A percentile compares a stretch with the other conserved stretches of the same genome.
These are phyloP conservation scores for Penicillium sp. DNA, from an alignment of 2,329 filamentous ascomycete genomes.

Conservation along the genomic window DNA sequence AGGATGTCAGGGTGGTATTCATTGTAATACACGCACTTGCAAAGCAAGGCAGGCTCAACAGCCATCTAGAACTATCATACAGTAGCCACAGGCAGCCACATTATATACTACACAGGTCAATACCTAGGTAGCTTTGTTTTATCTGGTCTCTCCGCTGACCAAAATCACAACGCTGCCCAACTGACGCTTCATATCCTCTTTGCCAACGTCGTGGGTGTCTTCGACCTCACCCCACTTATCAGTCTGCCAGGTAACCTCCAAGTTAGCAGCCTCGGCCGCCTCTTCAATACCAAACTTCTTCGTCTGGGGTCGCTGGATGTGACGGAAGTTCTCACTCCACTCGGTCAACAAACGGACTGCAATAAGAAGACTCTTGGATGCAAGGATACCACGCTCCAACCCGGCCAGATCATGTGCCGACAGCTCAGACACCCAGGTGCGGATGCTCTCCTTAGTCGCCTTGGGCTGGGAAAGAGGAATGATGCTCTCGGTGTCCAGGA, in stretches of 20 bases:
- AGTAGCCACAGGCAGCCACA: constrained; percentile 1
- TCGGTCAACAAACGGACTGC: constrained; percentile 77
- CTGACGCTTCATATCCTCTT: constrained; percentile 84
- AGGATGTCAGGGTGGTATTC: not conserved
- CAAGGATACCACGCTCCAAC: constrained; percentile 78
- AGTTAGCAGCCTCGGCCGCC: constrained; percentile 72
- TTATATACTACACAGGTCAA: not conserved
- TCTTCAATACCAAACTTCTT: constrained; percentile 75
- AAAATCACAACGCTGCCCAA: constrained; percentile 83
- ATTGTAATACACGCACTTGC: constrained; percentile 7
- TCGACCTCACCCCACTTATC: constrained; percentile 94
- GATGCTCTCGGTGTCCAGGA: constrained; percentile 78
- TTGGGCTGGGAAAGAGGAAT: constrained; percentile 72
- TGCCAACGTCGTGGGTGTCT: constrained; percentile 95
- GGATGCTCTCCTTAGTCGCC: constrained; percentile 74
- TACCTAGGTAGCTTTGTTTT: constrained; percentile 3
- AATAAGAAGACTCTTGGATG: constrained; percentile 81
- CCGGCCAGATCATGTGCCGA: constrained; percentile 81
- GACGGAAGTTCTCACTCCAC: constrained; percentile 76
- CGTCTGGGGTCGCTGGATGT: constrained; percentile 44
- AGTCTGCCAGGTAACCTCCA: constrained; percentile 91
- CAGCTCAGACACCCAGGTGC: constrained; percentile 73
- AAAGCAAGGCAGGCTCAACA: not conserved
- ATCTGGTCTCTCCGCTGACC: constrained; percentile 60
- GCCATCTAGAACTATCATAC: constrained; percentile 10